Evolutionary conservation across 2,329 filamentous ascomycete genomes (phyloP).

Genomic region (Monilinia fructigena): DNA sequence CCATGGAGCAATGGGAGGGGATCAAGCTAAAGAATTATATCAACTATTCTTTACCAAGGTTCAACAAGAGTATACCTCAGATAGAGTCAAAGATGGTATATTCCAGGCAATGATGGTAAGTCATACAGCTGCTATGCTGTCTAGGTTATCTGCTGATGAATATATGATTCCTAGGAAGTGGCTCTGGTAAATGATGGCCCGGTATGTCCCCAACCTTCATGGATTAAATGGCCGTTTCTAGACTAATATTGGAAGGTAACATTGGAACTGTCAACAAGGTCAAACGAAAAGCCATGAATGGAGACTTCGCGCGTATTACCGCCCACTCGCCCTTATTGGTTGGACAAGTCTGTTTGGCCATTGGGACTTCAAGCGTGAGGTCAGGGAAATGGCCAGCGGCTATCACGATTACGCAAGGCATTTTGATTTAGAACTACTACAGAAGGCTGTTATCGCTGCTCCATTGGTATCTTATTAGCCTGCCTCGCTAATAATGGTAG

Average conservation of each 20-base stretch:
- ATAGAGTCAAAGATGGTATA: constrained; percentile 87
- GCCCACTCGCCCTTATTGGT: background rate
- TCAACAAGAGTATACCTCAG: constrained; percentile 65
- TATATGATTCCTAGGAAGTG: constrained; percentile 57
- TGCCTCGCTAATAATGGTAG: constrained; percentile 2
- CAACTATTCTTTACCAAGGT: constrained; percentile 79
- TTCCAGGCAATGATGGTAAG: constrained; percentile 95
- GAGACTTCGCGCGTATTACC: background rate
- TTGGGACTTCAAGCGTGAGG: background rate
- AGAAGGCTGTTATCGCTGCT: too few species aligned
- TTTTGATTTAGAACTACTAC: too few species aligned
- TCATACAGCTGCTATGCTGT: constrained; percentile 1
- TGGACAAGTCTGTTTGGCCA: background rate
- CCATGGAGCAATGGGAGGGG: constrained; percentile 77
- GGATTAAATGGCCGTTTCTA: background rate
- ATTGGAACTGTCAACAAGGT: constrained; percentile 36
- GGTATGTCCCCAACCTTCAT: constrained; percentile 42
- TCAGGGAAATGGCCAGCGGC: background rate
- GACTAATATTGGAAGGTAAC: constrained; percentile 34
- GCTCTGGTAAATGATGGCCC: constrained; percentile 83
- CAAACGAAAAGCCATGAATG: constrained; percentile 27
- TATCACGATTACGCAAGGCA: background rate
- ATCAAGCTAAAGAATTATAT: constrained; percentile 79
- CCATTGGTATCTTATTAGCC: too few species aligned
- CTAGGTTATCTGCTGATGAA: constrained; percentile 5